These are phyloP conservation scores for Pseudonitzschia multiseries DNA, from an alignment of 108 stramenopile species.

Conservation along the genomic window DNA sequence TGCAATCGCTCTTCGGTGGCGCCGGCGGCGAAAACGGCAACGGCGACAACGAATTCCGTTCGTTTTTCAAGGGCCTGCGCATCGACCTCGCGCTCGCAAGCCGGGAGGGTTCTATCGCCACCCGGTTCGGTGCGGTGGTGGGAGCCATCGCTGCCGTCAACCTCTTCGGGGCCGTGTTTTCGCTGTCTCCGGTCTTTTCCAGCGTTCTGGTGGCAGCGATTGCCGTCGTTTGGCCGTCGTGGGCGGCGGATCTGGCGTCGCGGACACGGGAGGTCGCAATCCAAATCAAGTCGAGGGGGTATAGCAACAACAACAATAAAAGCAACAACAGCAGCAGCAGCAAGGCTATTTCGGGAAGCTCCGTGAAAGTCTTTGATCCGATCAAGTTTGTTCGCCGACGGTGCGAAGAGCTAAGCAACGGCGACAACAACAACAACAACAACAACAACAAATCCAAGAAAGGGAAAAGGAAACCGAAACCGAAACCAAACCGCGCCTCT, in stretches of 20 bases:
- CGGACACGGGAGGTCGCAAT: slow-evolving; percentile 17
- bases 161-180: slow-evolving; percentile 50
- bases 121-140: slow-evolving; percentile 36
- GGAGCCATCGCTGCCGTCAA: slow-evolving; percentile 38
- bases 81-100: no score
- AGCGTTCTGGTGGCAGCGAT: slow-evolving; percentile 26
- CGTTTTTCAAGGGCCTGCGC: slow-evolving; percentile 41
- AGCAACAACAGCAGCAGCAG: no score
- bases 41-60: slow-evolving; percentile 5
- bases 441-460: background rate
- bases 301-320: no score
- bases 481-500: background rate
- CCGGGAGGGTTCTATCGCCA: slow-evolving; percentile 10
- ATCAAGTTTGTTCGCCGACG: background rate
- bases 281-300: slow-evolving; percentile 40
- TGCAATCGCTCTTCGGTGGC: no score
- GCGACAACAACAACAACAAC: background rate
- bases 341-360: background rate
- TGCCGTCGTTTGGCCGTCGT: slow-evolving; percentile 50
- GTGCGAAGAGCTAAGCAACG: background rate
- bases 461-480: background rate
- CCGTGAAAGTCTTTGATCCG: background rate
- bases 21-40: no score
- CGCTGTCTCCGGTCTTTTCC: slow-evolving; percentile 43
- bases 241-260: slow-evolving; percentile 36